Evolutionary conservation across 495 filamentous ascomycete species (phyloP).

Genomic region (Podospora fimiseda): DNA sequence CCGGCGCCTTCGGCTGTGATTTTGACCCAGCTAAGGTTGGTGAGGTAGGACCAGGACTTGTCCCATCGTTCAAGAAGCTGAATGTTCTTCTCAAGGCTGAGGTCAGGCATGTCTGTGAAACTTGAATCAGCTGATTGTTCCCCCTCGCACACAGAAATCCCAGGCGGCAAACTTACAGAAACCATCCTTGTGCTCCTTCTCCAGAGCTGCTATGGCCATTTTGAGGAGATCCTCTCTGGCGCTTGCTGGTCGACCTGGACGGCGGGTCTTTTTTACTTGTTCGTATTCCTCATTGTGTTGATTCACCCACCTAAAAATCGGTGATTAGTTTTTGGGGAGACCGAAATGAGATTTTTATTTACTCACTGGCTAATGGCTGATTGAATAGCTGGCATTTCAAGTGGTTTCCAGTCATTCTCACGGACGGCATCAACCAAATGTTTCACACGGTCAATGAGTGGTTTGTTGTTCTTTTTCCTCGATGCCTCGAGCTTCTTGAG

Average conservation of each 20-base stretch:
- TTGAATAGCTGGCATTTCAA: conserved; percentile 55
- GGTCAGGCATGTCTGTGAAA: conserved; percentile 44
- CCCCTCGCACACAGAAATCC: background rate
- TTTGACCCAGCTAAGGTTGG: conserved; percentile 52
- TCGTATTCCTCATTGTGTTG: conserved; percentile 72
- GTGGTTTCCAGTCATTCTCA: conserved; percentile 45
- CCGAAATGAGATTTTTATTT: background rate
- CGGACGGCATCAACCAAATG: conserved; percentile 61
- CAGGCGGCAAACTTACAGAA: conserved; percentile 52
- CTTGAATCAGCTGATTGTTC: conserved; percentile 7
- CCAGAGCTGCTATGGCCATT: conserved; percentile 61
- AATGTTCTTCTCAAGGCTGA: conserved; percentile 40
- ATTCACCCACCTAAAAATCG: conserved; percentile 57
- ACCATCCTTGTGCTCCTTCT: conserved; percentile 76
- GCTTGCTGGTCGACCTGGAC: conserved; percentile 74
- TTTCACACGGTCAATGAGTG: conserved; percentile 60
- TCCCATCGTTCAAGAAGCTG: conserved; percentile 43
- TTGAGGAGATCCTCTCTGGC: conserved; percentile 69
- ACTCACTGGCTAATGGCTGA: conserved; percentile 57
- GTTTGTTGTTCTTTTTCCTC: conserved; percentile 59
- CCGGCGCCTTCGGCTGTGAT: conserved; percentile 51
- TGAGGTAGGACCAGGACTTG: conserved; percentile 48
- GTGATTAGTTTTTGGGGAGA: background rate
- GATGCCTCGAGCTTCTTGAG: conserved; percentile 57
- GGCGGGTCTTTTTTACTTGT: conserved; percentile 63